Evolutionary conservation across 768 basidiomycete species (phyloP), one percentile per base, ranked within the genome.

Genomic region (Gautieria morchelliformis): DNA sequence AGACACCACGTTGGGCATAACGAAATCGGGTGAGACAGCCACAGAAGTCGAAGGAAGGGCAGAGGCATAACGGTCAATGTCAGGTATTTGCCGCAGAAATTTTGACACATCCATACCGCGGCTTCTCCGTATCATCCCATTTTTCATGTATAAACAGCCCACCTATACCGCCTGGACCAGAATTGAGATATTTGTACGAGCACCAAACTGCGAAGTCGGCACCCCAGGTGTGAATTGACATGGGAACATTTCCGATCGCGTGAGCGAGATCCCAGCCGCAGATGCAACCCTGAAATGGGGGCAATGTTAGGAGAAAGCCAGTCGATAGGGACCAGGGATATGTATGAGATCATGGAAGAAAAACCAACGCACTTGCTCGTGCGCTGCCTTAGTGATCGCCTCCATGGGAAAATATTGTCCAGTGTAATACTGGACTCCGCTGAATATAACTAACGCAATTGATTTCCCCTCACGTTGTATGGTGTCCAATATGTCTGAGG

Each of bases 181-280:
- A 87, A 72, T 97, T 98, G 59, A 97, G 80, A 69, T 97, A 99
- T 73, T 90, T 98, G 79, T 98, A 99, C 33, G 93, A 89, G 70
- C 96, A 99, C 92, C 95, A 98, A 37, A 94, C 94, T 3, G 95
- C 96, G 68, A 97, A 98, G 70, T 99, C 96, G 63, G 91, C 87
- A 62, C 81, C 75, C 95, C 96, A 99, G 59, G 93, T 88, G 68
- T 95, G 91, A 62, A 99, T 74, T 49, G 80, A 75, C 63, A 95
- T 71, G 39, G 90, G 89, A 37, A 98, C 91, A 70, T 99, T 99
- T 49, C 95, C 96, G 46, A 85, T 79, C 6, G 89, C 95, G 70
- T 99, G 96, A 8, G 96, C 96, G 15, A 97, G 83, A 74, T 99
- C 95, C 83, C 93, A 94, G 41, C 93, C 95, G 65, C 93, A 89